Evolutionary conservation across 371 early-diverging fungal species (phyloP), one percentile per base, ranked within the genome.

Genomic region (Mucor piriformis): DNA sequence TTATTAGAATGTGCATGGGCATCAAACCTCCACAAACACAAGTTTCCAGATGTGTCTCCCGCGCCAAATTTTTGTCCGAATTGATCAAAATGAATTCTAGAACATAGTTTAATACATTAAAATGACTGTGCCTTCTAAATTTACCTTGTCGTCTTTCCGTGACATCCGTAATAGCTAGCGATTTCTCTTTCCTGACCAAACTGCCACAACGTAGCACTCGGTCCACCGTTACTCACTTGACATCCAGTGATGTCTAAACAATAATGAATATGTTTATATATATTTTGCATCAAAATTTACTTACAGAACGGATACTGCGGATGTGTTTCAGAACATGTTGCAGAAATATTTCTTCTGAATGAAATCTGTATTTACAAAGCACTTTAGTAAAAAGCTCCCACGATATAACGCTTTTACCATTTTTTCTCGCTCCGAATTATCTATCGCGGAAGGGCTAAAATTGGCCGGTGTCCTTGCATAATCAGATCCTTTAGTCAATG

Each of bases 11-110:
- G 76, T 15, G 83, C 73, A 55, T 83, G 83, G 1, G 89, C 82
- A 59, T 91, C 92, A 58, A 92, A 91, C 34, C 85, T 63, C 90
- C 91, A 92, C 23, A 93, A 69, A 43, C 77, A 76, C 13, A 92
- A 53, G 11, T 82, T 74, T 13, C 93, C 93, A 25, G 83, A 79
- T 15, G 74, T 75, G 70, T 91, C 91, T 5, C 80, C 79, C 6
- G 89, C 89, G 3, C 89, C 94, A 76, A 92, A 92, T 35, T 88
- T 84, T 54, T 83, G 87, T 2, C 94, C 92, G 61, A 83, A 88
- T 1, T 83, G 83, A 60, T 91, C 92, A 69, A 83, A 85, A 61
- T 83, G 85, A 15, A 85, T 75, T 52, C 85, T 76, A 33, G 16
- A 54, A 6, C 2, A 56, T 18, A 11, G 38, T 8, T 11, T 23